Percentiles rank a stretch among this genome's conserved stretches.
These are phyloP conservation scores for Talaromyces sp. DNA, from an alignment of 2,329 filamentous ascomycete genomes.

Conservation along the genomic window DNA sequence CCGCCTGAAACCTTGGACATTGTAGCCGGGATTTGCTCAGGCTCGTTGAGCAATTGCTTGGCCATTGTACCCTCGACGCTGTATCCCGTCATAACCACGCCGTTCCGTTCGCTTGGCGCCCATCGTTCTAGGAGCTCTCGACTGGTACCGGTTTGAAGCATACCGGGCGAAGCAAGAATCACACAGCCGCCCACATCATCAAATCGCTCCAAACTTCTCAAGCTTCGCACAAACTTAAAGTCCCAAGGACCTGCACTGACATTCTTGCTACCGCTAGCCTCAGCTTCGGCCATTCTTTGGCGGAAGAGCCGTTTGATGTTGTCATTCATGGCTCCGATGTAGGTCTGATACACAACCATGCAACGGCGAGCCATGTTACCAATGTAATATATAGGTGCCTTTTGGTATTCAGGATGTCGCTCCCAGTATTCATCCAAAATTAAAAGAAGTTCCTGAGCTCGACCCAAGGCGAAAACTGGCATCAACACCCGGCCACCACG, in stretches of 20 bases:
- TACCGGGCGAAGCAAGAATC: slow-evolving; percentile 95
- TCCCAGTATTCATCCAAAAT: slow-evolving; percentile 97
- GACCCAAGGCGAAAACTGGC: slow-evolving; percentile 89
- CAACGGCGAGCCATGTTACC: slow-evolving; percentile 92
- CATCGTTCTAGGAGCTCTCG: slow-evolving; percentile 88
- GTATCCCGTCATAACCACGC: slow-evolving; percentile 98
- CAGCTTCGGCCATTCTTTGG: slow-evolving; percentile 85
- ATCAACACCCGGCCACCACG: slow-evolving; percentile 87
- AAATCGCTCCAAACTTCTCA: slow-evolving; percentile 91
- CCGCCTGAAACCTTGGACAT: slow-evolving; percentile 64
- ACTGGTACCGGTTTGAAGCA: slow-evolving; percentile 95
- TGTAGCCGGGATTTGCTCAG: slow-evolving; percentile 88
- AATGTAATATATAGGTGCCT: slow-evolving; percentile 94
- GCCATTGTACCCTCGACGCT: slow-evolving; percentile 99
- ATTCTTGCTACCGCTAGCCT: slow-evolving; percentile 75
- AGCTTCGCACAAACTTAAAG: slow-evolving; percentile 85
- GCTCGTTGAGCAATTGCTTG: slow-evolving; percentile 89
- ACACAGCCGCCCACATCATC: slow-evolving; percentile 94
- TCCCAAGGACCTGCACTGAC: slow-evolving; percentile 74
- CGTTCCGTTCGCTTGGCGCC: slow-evolving; percentile 94
- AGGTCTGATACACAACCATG: slow-evolving; percentile 98
- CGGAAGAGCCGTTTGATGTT: slow-evolving; percentile 96
- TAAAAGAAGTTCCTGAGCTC: slow-evolving; percentile 87
- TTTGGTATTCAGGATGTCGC: slow-evolving; percentile 81
- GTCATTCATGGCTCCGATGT: slow-evolving; percentile 97